Base-by-base conservation (phyloP, 306 rosid species). In the Hippophae tibetana region DNA sequence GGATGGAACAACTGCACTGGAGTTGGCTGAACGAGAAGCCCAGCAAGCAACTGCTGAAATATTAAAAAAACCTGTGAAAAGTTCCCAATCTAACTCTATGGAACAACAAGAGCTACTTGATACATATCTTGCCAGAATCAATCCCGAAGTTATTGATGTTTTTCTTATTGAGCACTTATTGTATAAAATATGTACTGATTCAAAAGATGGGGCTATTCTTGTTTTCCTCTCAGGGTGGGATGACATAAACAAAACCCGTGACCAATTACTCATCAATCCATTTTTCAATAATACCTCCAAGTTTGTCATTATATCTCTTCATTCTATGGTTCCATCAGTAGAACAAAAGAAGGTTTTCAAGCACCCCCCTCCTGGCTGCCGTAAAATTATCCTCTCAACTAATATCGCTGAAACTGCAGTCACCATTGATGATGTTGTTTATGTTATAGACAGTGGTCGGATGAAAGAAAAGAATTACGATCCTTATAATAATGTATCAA, bases 141-240 rank as follows among this genome's bases (percentile, higher is more conserved):
- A 75, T 70, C 84, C 89, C 6, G 96, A 93, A 53, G 66, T 69
- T 63, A 70, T 88, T 64, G 99, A 93, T 71, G 69, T 67, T 67
- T 69, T 67, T 77, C 84, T 93, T 56, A 74, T 92, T 47, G 97
- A 75, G 83, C 66, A 83, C 73, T 65, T 92, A 73, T 47, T 92
- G 60, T 66, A 57, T 62, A 85, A 84, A 84, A 88, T 86, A 78
- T 88, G 94, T 56, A 49, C 13, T 62, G 95, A 82, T 74, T 93
- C 99, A 8, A 38, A 76, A 74, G 89, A 80, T 56, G 99, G 97
- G 62, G 99, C 97, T 45, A 71, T 93, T 61, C 97, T 93, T 76
- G 86, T 93, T 69, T 93, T 88, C 70, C 85, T 93, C 65, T 86
- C 97, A 38, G 99, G 99, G 45, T 93, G 99, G 99, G 97, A 93